Conservation (phyloP, 2,329 filamentous ascomycete species). For the Bipolaris zeicola region DNA sequence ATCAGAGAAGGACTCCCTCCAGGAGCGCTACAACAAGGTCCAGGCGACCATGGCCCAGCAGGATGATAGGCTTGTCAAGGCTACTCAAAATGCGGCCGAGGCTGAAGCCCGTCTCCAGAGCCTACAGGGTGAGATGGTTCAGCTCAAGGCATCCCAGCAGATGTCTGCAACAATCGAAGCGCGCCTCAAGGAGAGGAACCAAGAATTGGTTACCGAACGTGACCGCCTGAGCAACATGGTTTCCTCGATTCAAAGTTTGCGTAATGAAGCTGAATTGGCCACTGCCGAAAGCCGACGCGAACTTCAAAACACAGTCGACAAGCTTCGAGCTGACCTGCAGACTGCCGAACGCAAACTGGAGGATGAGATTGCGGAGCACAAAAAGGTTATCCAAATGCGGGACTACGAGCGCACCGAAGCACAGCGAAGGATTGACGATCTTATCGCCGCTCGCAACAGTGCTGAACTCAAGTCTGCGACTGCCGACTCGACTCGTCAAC, state of each 20-base stretch:
- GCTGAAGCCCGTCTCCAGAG: slow-evolving; percentile 81
- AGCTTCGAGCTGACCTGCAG: slow-evolving; percentile 77
- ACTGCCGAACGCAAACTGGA: slow-evolving; percentile 81
- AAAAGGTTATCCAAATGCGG: slow-evolving; percentile 80
- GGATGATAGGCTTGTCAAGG: slow-evolving; percentile 87
- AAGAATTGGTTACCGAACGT: slow-evolving; percentile 81
- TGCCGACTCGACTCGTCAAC: slow-evolving; percentile 84
- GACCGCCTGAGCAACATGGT: slow-evolving; percentile 81
- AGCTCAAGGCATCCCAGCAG: slow-evolving; percentile 92
- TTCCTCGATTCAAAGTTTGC: slow-evolving; percentile 81
- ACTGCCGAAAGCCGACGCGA: slow-evolving; percentile 83
- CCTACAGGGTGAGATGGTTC: slow-evolving; percentile 86
- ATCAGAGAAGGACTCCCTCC: slow-evolving; percentile 81
- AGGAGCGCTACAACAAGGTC: slow-evolving; percentile 77
- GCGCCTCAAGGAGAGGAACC: slow-evolving; percentile 85
- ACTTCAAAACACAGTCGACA: slow-evolving; percentile 77
- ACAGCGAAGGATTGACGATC: slow-evolving; percentile 90
- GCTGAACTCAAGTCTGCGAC: slow-evolving; percentile 85
- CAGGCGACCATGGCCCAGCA: slow-evolving; percentile 87
- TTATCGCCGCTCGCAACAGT: slow-evolving; percentile 78
- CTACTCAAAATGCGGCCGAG: slow-evolving; percentile 91
- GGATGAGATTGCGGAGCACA: slow-evolving; percentile 81
- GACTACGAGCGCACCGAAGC: slow-evolving; percentile 89
- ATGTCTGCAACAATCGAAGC: slow-evolving; percentile 94
- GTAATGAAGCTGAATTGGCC: slow-evolving; percentile 87